Base-by-base conservation (phyloP, 169 alveolate genomes). In the Cryptosporidium viatorum region DNA sequence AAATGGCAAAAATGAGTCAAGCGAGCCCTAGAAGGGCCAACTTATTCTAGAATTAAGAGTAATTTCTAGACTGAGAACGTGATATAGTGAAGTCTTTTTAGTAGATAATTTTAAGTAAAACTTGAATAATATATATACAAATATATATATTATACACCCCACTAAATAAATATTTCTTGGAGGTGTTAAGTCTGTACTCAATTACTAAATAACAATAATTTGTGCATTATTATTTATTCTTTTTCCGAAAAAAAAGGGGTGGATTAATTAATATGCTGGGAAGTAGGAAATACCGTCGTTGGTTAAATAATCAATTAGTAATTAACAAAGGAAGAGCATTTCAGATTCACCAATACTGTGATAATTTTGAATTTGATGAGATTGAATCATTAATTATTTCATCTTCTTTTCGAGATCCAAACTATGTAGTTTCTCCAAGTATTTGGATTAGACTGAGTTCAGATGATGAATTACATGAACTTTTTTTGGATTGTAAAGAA, bases 281-380 rank as follows among this genome's bases (percentile, higher is more conserved):
- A 29, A 70, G 43, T 45, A 70, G 84, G 84, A 70, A 70, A 45
- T 70, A 70, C 26, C 84, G 84, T 45, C 84, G 84, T 70, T 70
- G 84, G 84, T 21, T 70, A 23, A 70, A 70, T 45, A 70, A 39
- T 43, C 84, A 70, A 29, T 16, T 70, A 39, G 3, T 70, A 70
- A 23, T 70, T 29, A 41, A 70, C 23, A 70, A 21, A 29, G 84
- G 84, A 0, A 70, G 65, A 10, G 59, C 84, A 29, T 70, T 70
- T 45, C 71, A 65, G 18, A 31, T 65, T 37, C 43, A 65, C 51
- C 52, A 65, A 37, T 70, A 43, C 65, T 41, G 35, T 18, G 84
- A 70, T 70, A 48, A 9, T 26, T 70, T 16, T 43, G 84, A 70
- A 26, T 45, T 29, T 45, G 84, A 70, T 29, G 84, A 70, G n/a